Evolutionary conservation across 495 filamentous ascomycete species (phyloP).

Genomic region (Penicillium longicatenatum): DNA sequence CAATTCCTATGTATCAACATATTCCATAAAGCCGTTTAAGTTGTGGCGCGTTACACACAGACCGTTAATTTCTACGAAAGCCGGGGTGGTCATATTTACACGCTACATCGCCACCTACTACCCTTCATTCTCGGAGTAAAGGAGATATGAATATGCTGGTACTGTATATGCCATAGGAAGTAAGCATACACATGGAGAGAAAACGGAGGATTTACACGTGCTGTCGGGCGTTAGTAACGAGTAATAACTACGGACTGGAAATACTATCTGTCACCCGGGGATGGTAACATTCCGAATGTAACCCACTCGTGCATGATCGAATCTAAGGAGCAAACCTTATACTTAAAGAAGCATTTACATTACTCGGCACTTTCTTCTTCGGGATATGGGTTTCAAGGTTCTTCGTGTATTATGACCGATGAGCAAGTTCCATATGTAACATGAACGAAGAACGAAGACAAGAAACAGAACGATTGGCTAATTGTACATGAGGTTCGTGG

Average conservation of each 20-base stretch:
- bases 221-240: neutral
- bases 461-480: neutral
- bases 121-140: neutral
- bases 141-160: neutral
- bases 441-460: neutral
- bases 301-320: slow-evolving; percentile 7
- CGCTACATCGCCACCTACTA: neutral
- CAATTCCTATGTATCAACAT: too few species aligned
- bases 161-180: neutral
- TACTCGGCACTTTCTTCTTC: neutral
- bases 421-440: neutral
- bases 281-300: slow-evolving; percentile 31
- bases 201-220: neutral
- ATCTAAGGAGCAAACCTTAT: neutral
- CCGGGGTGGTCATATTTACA: neutral
- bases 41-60: neutral
- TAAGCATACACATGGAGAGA: neutral
- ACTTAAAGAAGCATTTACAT: neutral
- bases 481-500: neutral
- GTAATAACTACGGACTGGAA: slow-evolving; percentile 1
- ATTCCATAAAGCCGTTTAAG: neutral
- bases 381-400: neutral
- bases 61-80: neutral
- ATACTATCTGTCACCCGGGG: slow-evolving; percentile 11
- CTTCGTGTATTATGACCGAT: neutral